phyloP scores from a whole-genome alignment of 441 rosid species.

The Gossypium davidsonii region DNA sequence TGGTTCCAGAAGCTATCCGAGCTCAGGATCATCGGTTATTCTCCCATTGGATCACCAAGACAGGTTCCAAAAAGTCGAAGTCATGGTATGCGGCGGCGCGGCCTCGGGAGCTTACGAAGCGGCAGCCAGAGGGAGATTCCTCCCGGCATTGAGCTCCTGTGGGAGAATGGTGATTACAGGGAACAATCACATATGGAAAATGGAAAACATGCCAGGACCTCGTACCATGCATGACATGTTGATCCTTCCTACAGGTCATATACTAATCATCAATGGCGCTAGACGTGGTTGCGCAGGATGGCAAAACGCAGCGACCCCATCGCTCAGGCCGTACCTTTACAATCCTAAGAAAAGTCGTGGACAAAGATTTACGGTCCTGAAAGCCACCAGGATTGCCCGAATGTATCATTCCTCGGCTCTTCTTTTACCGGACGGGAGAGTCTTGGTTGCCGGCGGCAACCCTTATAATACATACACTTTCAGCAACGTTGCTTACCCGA shows the following conservation, averaged over 20 bases:
- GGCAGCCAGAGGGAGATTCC: conserved; percentile 18
- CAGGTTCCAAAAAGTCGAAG: conserved; percentile 24
- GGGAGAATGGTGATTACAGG: conserved; percentile 30
- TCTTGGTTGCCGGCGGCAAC: conserved; percentile 33
- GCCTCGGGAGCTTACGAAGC: conserved; percentile 27
- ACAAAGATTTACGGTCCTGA: conserved; percentile 22
- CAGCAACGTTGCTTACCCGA: conserved; percentile 25
- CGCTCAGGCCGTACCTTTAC: conserved; percentile 25
- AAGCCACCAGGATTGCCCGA: conserved; percentile 25
- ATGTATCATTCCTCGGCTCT: conserved; percentile 34
- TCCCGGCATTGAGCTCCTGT: conserved; percentile 23
- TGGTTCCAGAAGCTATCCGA: conserved; percentile 38
- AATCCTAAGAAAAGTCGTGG: conserved; percentile 8
- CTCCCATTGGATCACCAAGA: conserved; percentile 25
- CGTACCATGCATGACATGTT: conserved; percentile 36
- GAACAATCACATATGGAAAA: conserved; percentile 24
- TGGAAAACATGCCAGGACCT: conserved; percentile 34
- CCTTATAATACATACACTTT: conserved; percentile 25
- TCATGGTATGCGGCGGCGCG: conserved; percentile 33
- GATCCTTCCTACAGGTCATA: conserved; percentile 29
- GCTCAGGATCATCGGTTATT: conserved; percentile 34
- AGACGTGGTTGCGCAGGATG: conserved; percentile 31
- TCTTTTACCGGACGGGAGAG: conserved; percentile 28
- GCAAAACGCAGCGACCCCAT: conserved; percentile 22
- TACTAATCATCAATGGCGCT: conserved; percentile 32